Percentiles rank a stretch among this genome's conserved stretches.
phyloP scores from a whole-genome alignment of 2,329 filamentous ascomycete genomes.

The Dendryphion nanum region DNA sequence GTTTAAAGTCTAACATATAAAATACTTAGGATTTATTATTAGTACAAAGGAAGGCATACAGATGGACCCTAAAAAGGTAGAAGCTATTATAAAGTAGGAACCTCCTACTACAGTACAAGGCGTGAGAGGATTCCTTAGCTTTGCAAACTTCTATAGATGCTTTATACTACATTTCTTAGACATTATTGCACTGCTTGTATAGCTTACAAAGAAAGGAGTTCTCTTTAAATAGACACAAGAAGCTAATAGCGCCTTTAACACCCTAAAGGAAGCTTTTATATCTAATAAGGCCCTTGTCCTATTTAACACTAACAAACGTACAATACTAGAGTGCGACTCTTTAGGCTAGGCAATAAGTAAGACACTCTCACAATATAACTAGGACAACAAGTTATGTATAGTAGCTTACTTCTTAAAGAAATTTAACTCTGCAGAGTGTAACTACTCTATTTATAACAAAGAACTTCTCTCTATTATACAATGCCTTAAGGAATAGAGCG shows the following conservation, averaged over 20 bases:
- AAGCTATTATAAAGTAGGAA: conserved; percentile 5
- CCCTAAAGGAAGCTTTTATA: background rate
- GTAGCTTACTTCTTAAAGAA: conserved; percentile 24
- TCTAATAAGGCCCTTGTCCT: background rate
- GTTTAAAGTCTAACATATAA: conserved; percentile 26
- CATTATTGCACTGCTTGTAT: background rate
- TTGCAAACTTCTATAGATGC: background rate
- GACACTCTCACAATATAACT: background rate
- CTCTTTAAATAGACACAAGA: background rate
- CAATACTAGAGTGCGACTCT: background rate
- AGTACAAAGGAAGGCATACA: conserved; percentile 14
- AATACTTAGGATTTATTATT: conserved; percentile 23
- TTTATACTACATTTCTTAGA: background rate
- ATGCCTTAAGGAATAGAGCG: conserved; percentile 23
- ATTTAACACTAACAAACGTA: background rate
- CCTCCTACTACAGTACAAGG: conserved; percentile 3
- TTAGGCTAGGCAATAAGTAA: background rate
- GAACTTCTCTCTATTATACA: conserved; percentile 36
- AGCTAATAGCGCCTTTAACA: background rate
- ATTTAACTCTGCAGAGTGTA: conserved; percentile 18
- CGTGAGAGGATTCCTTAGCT: background rate
- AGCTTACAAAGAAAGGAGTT: background rate
- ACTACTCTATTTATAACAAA: conserved; percentile 39
- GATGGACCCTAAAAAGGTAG: conserved; percentile 15
- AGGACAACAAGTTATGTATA: conserved; percentile 7